phyloP scores from a whole-genome alignment of 768 basidiomycete species.

The Kwoniella sp. region DNA sequence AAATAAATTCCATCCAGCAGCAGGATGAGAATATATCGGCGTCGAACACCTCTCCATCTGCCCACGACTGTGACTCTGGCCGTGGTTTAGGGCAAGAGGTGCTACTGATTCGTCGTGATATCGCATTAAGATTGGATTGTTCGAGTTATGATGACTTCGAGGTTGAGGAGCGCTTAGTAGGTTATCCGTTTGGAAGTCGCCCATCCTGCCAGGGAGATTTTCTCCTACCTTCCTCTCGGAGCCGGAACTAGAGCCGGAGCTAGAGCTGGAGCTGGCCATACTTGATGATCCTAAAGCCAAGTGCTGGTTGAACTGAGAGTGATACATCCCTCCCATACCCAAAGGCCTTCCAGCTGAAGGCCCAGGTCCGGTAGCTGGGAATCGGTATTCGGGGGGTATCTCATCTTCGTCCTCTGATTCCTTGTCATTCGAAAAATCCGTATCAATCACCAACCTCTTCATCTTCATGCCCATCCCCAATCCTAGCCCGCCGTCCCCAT shows the following conservation, averaged over 20 bases:
- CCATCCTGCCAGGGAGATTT: slow-evolving; percentile 1
- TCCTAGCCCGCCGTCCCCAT: slow-evolving; percentile 1
- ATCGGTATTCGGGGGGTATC: neutral
- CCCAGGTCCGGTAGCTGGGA: neutral
- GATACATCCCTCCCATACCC: too few relatives aligned
- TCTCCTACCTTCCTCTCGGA: neutral
- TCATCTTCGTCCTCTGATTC: slow-evolving; percentile 17
- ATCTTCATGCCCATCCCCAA: slow-evolving; percentile 7
- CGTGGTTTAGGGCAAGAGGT: neutral
- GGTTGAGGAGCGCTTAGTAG: slow-evolving; percentile 19
- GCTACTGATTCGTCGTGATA: slow-evolving; percentile 23
- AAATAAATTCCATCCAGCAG: slow-evolving; percentile 15
- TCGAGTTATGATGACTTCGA: neutral
- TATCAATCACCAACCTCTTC: slow-evolving; percentile 11
- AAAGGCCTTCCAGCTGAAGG: neutral
- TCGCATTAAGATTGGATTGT: slow-evolving; percentile 16
- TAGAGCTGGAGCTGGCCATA: too few relatives aligned
- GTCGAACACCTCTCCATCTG: slow-evolving; percentile 8
- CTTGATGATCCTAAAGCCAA: too few relatives aligned
- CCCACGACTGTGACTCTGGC: neutral
- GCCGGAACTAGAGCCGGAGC: neutral
- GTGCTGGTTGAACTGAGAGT: too few relatives aligned
- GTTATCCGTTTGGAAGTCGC: slow-evolving; percentile 26
- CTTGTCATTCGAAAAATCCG: slow-evolving; percentile 15
- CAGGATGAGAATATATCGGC: slow-evolving; percentile 15